Evolutionary conservation across 495 filamentous ascomycete species (phyloP).

Genomic region (Aspergillus bridgeri): DNA sequence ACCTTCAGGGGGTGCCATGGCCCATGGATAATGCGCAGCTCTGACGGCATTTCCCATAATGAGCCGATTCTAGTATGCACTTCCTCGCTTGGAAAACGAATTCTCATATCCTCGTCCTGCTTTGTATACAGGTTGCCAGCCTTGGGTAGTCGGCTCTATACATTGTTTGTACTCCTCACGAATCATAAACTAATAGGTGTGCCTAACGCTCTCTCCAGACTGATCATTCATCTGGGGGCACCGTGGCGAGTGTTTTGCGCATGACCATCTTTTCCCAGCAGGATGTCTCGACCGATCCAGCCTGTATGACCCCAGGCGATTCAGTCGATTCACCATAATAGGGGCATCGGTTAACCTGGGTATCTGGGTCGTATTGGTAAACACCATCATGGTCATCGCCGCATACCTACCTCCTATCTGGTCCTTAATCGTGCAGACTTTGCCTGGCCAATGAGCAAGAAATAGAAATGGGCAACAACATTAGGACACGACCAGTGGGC

Average conservation of each 20-base stretch:
- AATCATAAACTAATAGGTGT: too few species aligned
- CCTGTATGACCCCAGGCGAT: slow-evolving; percentile 14
- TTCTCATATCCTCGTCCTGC: neutral
- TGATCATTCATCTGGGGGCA: slow-evolving; percentile 11
- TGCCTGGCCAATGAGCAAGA: slow-evolving; percentile 6
- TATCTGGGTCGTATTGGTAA: slow-evolving; percentile 23
- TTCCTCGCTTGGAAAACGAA: too few species aligned
- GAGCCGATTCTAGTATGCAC: slow-evolving; percentile 1
- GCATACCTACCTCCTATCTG: slow-evolving; percentile 25
- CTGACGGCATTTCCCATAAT: neutral
- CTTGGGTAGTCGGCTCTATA: slow-evolving; percentile 15
- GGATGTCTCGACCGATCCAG: slow-evolving; percentile 13
- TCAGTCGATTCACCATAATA: neutral
- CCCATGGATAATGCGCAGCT: slow-evolving; percentile 12
- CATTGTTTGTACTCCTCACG: slow-evolving; percentile 9
- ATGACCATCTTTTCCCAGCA: slow-evolving; percentile 18
- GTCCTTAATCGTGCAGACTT: slow-evolving; percentile 20
- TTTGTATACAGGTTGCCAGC: slow-evolving; percentile 13
- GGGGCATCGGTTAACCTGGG: slow-evolving; percentile 24
- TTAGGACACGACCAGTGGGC: slow-evolving; percentile 8
- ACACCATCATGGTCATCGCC: slow-evolving; percentile 23
- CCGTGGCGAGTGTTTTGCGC: slow-evolving; percentile 22
- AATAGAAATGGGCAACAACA: slow-evolving; percentile 5
- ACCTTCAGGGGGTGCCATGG: slow-evolving; percentile 19
- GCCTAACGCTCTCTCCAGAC: slow-evolving; percentile 7